Conservation (phyloP, 805 yeast species). For the Saccharomycopsis javanensis region DNA sequence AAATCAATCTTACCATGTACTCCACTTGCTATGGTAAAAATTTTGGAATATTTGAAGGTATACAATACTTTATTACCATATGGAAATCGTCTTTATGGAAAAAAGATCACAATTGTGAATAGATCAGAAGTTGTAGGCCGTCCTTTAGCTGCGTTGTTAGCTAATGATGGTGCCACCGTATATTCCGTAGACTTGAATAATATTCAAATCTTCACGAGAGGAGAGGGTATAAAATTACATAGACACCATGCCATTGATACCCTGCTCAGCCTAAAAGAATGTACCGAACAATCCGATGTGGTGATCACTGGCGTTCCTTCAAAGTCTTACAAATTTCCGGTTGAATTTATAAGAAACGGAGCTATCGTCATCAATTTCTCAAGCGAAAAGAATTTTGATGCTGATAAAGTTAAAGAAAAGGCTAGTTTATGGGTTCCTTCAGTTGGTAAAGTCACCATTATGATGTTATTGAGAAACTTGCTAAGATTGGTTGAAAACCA, state of each 20-base stretch:
- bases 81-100: constrained; percentile 90
- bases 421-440: constrained; percentile 93
- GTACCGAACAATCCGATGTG: constrained; percentile 74
- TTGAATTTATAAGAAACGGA: constrained; percentile 71
- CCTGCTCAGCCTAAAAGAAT: constrained; percentile 45
- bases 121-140: constrained; percentile 96
- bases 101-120: constrained; percentile 82
- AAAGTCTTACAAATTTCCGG: constrained; percentile 74
- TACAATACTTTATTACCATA: constrained; percentile 75
- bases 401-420: constrained; percentile 64
- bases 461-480: constrained; percentile 87
- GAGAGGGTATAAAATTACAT: constrained; percentile 73
- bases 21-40: constrained; percentile 89
- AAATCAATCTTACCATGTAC: constrained; percentile 95
- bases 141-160: constrained; percentile 89
- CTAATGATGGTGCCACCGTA: constrained; percentile 96
- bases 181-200: constrained; percentile 84
- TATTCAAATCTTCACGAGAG: constrained; percentile 87
- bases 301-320: constrained; percentile 94
- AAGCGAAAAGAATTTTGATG: constrained; percentile 73
- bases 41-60: constrained; percentile 79
- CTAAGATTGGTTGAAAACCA: constrained; percentile 71
- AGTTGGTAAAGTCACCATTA: constrained; percentile 92
- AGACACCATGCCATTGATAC: constrained; percentile 73
- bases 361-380: constrained; percentile 87